Evolutionary conservation across 2,329 filamentous ascomycete genomes (phyloP).

Genomic region (Colletotrichum acutatum): DNA sequence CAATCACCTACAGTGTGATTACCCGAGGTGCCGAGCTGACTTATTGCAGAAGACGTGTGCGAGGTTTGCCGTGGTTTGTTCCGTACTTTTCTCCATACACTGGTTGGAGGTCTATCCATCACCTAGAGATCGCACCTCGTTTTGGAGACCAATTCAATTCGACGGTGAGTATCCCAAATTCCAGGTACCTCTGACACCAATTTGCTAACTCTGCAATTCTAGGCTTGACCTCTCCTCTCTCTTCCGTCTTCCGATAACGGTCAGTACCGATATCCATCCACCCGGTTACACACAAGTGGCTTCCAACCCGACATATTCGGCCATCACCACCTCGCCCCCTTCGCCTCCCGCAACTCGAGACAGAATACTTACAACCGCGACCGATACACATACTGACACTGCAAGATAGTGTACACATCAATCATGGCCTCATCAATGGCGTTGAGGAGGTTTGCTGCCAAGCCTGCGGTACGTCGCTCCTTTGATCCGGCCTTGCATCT

Average conservation of each 20-base stretch:
- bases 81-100: conserved; percentile 16
- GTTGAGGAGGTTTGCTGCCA: conserved; percentile 68
- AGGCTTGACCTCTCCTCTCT: conserved; percentile 13
- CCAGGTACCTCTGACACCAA: not conserved
- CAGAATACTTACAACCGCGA: not conserved
- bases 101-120: conserved; percentile 26
- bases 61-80: conserved; percentile 9
- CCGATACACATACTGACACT: conserved; percentile 8
- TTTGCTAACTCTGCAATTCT: not conserved
- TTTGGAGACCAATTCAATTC: conserved; percentile 28
- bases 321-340: not conserved
- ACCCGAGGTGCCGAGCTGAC: conserved; percentile 16
- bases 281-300: not conserved
- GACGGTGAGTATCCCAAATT: conserved; percentile 1
- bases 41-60: conserved; percentile 12
- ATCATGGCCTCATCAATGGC: conserved; percentile 73
- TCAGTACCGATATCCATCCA: conserved; percentile 9
- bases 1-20: conserved; percentile 9
- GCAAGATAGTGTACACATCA: conserved; percentile 29
- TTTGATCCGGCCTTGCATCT: conserved; percentile 3
- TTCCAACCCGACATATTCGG: conserved; percentile 2
- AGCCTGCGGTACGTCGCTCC: conserved; percentile 62
- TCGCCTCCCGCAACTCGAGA: not conserved
- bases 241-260: conserved; percentile 24
- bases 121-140: conserved; percentile 27